phyloP scores from a whole-genome alignment of 371 early-diverging fungal species.

The Coemansia sp. region DNA sequence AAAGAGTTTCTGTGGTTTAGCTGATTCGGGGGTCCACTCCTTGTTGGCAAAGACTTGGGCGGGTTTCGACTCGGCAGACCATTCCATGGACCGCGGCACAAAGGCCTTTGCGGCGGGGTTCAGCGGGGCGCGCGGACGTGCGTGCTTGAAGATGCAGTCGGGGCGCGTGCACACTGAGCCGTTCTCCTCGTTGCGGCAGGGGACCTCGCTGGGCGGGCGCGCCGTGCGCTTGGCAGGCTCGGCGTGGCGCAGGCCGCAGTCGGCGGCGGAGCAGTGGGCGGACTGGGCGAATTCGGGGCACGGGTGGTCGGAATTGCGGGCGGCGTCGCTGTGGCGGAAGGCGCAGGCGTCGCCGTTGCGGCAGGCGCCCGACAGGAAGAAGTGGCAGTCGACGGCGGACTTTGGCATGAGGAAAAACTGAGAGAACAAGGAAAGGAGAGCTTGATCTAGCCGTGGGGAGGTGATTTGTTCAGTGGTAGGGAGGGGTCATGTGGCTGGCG shows the following conservation, averaged over 20 bases:
- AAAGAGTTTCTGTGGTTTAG: background rate
- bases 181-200: slow-evolving; percentile 39
- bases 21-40: slow-evolving; percentile 20
- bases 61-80: background rate
- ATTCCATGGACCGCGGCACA: slow-evolving; percentile 21
- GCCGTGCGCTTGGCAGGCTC: slow-evolving; percentile 9
- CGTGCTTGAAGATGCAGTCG: slow-evolving; percentile 36
- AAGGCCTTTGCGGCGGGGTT: slow-evolving; percentile 32
- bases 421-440: no score
- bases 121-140: slow-evolving; percentile 3
- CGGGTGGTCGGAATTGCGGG: slow-evolving; percentile 14
- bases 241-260: slow-evolving; percentile 39
- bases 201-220: slow-evolving; percentile 30
- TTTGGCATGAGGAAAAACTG: background rate
- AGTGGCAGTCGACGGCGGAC: slow-evolving; percentile 33
- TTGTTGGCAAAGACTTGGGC: background rate
- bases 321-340: slow-evolving; percentile 38
- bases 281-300: slow-evolving; percentile 26
- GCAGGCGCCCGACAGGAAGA: slow-evolving; percentile 33
- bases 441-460: no score
- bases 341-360: slow-evolving; percentile 38
- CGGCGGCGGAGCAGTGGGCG: slow-evolving; percentile 22
- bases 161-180: slow-evolving; percentile 36
- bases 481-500: no score
- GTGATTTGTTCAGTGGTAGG: no score